These are phyloP conservation scores for Aspergillus haitiensis DNA, from an alignment of 495 filamentous ascomycete species.

Conservation along the genomic window DNA sequence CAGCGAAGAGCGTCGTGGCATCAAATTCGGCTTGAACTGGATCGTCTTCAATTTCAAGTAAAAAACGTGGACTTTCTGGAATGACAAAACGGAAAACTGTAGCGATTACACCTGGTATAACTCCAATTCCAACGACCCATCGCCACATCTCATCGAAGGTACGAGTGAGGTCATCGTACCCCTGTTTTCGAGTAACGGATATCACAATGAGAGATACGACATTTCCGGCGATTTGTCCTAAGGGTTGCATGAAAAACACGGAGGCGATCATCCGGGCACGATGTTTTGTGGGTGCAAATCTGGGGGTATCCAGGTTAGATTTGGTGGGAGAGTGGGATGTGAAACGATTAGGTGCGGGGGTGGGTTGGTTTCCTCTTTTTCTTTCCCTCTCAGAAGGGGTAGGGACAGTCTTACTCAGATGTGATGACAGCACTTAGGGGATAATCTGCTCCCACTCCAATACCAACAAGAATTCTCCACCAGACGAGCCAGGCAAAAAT, in stretches of 20 bases:
- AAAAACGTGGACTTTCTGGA: slow-evolving; percentile 61
- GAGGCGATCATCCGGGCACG: slow-evolving; percentile 64
- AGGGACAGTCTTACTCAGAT: slow-evolving; percentile 46
- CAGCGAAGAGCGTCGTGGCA: slow-evolving; percentile 42
- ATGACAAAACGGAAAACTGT: slow-evolving; percentile 60
- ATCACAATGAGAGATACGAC: slow-evolving; percentile 51
- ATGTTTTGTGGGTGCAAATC: slow-evolving; percentile 59
- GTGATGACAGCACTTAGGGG: slow-evolving; percentile 61
- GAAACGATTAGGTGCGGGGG: not conserved
- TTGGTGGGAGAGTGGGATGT: not conserved
- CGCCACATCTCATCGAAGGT: slow-evolving; percentile 58
- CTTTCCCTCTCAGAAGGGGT: no score
- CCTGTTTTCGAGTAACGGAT: slow-evolving; percentile 33
- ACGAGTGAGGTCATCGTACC: slow-evolving; percentile 34
- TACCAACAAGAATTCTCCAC: slow-evolving; percentile 58
- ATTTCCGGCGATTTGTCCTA: slow-evolving; percentile 64
- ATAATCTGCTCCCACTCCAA: slow-evolving; percentile 60
- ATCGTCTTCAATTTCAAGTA: slow-evolving; percentile 53
- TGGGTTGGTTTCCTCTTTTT: no score
- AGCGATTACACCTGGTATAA: slow-evolving; percentile 59
- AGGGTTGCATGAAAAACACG: slow-evolving; percentile 66
- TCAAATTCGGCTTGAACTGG: slow-evolving; percentile 49
- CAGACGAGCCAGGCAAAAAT: slow-evolving; percentile 58
- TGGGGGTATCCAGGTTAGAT: slow-evolving; percentile 16
- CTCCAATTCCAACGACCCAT: slow-evolving; percentile 59